Evolutionary conservation across 1,284 basidiomycete genomes (phyloP), one percentile per base, ranked within the genome.

Genomic region (Fomitopsis betulina): DNA sequence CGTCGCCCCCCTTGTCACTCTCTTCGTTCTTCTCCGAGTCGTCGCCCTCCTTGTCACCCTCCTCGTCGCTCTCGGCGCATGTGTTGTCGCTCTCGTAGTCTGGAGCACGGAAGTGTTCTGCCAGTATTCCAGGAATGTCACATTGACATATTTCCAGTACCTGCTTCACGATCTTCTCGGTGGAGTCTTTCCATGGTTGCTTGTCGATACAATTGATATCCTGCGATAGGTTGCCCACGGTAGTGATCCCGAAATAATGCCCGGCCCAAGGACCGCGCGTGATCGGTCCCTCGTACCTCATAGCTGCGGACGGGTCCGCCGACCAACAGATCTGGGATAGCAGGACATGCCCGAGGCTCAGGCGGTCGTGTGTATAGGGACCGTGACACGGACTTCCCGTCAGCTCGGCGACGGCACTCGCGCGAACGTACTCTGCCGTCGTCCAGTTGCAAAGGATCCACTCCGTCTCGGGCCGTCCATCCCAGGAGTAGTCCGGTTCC

Each of bases 181-280:
- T 60, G 5, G 63, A 55, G 35, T 67, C 64, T 50, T 5, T 58
- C 64, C 65, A 67, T 6, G 33, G 10, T 27, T 19, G 17, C 49
- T 51, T 51, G n/a, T 33, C 53, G 21, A 15, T 32, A n/a, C 19
- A 42, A 2, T 13, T 39, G 7, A 5, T 27, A 5, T 45, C 17
- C 58, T 23, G 23, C 32, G 49, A 21, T 17, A 64, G 25, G 17
- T 45, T 30, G 21, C 58, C 58, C 40, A 57, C n/a, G 15, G 56
- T 25, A 57, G 63, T 13, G 67, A 78, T 65, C 60, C 67, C 62
- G 67, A 76, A 59, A 60, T 68, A 1, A 67, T 75, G 57, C 65
- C 63, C 65, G 5, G 65, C 66, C 66, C 65, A 68, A 1, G 50
- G 42, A 1, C 65, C 66, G 2, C 53, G 56, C 6, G 37, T 39